Conservation (phyloP, 2,329 filamentous ascomycete genomes). For the Aquanectria penicillioides region DNA sequence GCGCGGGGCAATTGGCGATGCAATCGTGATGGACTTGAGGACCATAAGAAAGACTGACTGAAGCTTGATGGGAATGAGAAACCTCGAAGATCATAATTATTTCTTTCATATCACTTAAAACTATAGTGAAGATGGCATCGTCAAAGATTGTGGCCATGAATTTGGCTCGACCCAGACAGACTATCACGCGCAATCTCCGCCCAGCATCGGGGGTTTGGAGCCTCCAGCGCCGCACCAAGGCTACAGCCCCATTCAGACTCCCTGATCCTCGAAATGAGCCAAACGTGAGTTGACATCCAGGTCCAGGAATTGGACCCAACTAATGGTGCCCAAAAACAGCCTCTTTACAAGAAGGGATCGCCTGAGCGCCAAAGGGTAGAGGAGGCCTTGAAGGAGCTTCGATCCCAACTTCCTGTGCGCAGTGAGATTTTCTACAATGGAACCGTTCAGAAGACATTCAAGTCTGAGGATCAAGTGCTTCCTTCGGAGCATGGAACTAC, state of each 20-base stretch:
- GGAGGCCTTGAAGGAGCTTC: slow-evolving; percentile 42
- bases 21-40: neutral
- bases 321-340: slow-evolving; percentile 29
- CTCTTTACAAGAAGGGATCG: slow-evolving; percentile 43
- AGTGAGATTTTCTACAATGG: slow-evolving; percentile 47
- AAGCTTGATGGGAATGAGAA: slow-evolving; percentile 8
- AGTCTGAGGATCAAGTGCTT: slow-evolving; percentile 44
- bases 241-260: slow-evolving; percentile 44
- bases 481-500: slow-evolving; percentile 47
- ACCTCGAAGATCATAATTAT: neutral
- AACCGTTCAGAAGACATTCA: slow-evolving; percentile 38
- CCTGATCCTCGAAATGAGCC: slow-evolving; percentile 47
- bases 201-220: slow-evolving; percentile 19
- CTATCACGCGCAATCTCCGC: slow-evolving; percentile 26
- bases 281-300: slow-evolving; percentile 36
- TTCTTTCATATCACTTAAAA: slow-evolving; percentile 5
- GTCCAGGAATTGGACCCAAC: neutral
- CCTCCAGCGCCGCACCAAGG: slow-evolving; percentile 37
- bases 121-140: slow-evolving; percentile 32
- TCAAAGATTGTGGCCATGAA: slow-evolving; percentile 13
- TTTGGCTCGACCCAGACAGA: slow-evolving; percentile 34
- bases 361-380: slow-evolving; percentile 44
- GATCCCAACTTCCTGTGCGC: slow-evolving; percentile 43
- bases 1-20: neutral
- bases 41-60: slow-evolving; percentile 33